Conservation (phyloP, 1,284 basidiomycete genomes). For the Rhodotorula sp. region DNA sequence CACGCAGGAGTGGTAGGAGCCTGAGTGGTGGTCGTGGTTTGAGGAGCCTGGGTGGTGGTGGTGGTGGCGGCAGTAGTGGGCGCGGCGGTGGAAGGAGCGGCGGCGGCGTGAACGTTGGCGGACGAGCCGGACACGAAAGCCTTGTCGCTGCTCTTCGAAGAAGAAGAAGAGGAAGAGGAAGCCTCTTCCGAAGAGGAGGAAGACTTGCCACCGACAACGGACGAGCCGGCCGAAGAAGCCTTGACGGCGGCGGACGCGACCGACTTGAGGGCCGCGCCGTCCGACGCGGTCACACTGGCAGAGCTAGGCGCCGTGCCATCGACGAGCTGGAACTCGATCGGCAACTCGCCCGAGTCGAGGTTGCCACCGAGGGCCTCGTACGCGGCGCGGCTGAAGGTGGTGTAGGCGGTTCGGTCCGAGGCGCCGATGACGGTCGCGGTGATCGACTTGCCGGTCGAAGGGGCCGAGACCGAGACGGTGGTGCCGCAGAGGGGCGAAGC, state of each 20-base stretch:
- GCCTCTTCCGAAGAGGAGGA: too few relatives aligned
- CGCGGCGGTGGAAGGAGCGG: not conserved
- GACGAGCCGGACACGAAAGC: not conserved
- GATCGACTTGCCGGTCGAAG: slow-evolving; percentile 22
- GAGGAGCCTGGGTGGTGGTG: not conserved
- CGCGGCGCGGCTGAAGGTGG: slow-evolving; percentile 19
- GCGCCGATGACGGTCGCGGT: slow-evolving; percentile 28
- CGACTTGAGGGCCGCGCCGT: slow-evolving; percentile 8
- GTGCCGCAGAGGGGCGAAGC: slow-evolving; percentile 21
- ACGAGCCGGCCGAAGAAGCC: slow-evolving; percentile 9
- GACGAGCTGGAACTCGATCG: slow-evolving; percentile 21
- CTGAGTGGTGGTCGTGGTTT: not conserved
- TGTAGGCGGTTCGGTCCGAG: slow-evolving; percentile 24
- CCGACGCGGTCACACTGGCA: slow-evolving; percentile 1
- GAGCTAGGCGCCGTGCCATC: slow-evolving; percentile 2
- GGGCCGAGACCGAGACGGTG: slow-evolving; percentile 8
- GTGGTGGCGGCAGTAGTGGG: not conserved
- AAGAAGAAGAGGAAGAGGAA: too few relatives aligned
- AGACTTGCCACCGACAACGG: not conserved
- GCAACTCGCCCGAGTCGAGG: slow-evolving; percentile 26
- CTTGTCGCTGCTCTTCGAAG: not conserved
- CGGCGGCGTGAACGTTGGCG: not conserved
- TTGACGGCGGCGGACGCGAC: not conserved
- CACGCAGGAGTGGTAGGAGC: slow-evolving; percentile 1
- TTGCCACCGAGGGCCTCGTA: slow-evolving; percentile 30